Evolutionary conservation across 352 stramenopile genomes (phyloP).

Genomic region (Globisporangium abappressorium): DNA sequence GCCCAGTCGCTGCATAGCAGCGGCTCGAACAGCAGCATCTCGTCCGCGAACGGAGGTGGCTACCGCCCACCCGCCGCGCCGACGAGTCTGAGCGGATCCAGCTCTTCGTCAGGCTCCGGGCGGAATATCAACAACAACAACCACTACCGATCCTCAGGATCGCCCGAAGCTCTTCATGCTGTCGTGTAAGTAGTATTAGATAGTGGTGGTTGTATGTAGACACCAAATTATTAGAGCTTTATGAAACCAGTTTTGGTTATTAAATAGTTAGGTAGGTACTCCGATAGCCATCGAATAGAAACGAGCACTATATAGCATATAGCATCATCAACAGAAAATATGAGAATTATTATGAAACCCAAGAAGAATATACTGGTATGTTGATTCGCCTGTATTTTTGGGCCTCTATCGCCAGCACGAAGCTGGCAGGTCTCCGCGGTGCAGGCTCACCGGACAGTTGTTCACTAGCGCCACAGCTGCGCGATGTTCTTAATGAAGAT

Average conservation of each 20-base stretch:
- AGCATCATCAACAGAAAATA: not conserved
- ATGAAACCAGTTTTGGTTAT: not conserved
- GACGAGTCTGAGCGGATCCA: not conserved
- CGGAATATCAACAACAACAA: not conserved
- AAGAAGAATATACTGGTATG: conserved; percentile 1
- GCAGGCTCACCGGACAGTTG: too few relatives aligned
- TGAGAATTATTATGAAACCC: not conserved
- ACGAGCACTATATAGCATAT: not conserved
- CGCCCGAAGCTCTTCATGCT: not conserved
- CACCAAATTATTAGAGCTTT: not conserved
- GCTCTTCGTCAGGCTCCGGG: not conserved
- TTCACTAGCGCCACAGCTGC: too few relatives aligned
- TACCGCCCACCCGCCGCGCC: conserved; percentile 3
- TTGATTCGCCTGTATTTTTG: too few relatives aligned
- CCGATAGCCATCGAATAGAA: not conserved
- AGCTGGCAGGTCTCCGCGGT: too few relatives aligned
- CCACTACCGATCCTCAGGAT: not conserved
- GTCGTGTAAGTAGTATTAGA: not conserved
- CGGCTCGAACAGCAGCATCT: conserved; percentile 20
- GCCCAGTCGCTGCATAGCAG: not conserved
- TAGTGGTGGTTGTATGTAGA: not conserved
- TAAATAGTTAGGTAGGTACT: not conserved
- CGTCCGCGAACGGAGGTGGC: conserved; percentile 20
- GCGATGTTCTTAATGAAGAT: too few relatives aligned
- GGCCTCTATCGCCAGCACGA: too few relatives aligned